A percentile compares a stretch with the other conserved stretches of the same genome.
Conservation (phyloP, 345 rosid genomes). For the Ceriops decandra region DNA sequence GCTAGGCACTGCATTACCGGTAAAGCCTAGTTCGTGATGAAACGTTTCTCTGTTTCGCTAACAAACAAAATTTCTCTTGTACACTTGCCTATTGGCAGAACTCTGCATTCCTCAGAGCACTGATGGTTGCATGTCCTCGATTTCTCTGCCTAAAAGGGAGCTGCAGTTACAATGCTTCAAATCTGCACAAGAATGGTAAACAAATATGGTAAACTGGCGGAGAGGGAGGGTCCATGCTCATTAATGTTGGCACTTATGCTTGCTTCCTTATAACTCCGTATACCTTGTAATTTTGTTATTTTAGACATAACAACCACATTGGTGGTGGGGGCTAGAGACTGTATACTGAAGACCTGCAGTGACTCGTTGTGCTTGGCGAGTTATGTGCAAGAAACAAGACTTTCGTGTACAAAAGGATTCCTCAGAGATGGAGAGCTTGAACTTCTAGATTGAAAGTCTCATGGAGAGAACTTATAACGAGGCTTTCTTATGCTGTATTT, state of each 20-base stretch:
- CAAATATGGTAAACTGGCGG: background rate
- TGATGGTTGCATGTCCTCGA: constrained; percentile 23
- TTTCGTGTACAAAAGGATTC: too few species aligned
- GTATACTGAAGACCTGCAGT: too few species aligned
- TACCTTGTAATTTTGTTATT: background rate
- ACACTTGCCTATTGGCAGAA: background rate
- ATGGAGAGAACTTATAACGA: too few species aligned
- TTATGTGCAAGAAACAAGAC: too few species aligned
- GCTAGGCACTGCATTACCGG: background rate
- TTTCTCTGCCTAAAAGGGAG: constrained; percentile 28
- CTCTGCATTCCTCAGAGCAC: background rate
- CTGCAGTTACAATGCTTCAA: background rate
- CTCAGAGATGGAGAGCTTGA: too few species aligned
- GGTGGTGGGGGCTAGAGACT: background rate
- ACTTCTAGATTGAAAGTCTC: too few species aligned
- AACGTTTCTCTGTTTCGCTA: too few species aligned
- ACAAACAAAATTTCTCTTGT: background rate
- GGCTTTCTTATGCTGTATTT: too few species aligned
- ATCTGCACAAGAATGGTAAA: background rate
- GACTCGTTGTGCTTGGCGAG: too few species aligned
- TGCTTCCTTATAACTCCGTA: background rate
- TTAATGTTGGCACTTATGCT: background rate
- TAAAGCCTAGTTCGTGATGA: too few species aligned
- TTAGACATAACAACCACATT: background rate
- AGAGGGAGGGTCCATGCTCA: background rate